These are phyloP conservation scores for Neurospora sp. DNA, from an alignment of 495 filamentous ascomycete species.

Conservation along the genomic window DNA sequence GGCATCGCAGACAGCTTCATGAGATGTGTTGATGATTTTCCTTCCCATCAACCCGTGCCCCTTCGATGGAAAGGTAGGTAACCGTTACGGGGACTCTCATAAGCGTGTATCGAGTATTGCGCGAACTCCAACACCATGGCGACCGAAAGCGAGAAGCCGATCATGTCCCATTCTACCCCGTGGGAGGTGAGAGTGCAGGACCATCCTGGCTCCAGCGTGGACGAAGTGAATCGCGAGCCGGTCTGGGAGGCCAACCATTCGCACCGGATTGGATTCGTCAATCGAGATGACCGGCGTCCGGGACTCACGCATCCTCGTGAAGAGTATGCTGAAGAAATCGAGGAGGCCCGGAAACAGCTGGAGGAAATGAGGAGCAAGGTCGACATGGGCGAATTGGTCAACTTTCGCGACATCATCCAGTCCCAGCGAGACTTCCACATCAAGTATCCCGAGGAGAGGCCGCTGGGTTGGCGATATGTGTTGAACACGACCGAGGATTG, in stretches of 20 bases:
- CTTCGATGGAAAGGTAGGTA: too few relatives aligned
- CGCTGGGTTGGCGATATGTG: slow-evolving; percentile 11
- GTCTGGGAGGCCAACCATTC: slow-evolving; percentile 1
- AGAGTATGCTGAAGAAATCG: not conserved
- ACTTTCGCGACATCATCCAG: slow-evolving; percentile 11
- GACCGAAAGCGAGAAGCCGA: not conserved
- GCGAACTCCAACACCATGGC: not conserved
- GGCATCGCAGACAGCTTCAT: too few relatives aligned
- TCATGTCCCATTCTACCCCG: slow-evolving; percentile 1
- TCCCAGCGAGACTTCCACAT: slow-evolving; percentile 4
- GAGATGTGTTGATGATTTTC: too few relatives aligned
- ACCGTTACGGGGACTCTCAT: not conserved
- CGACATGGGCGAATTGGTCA: slow-evolving; percentile 3
- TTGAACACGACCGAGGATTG: slow-evolving; percentile 10
- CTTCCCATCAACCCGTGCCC: too few relatives aligned
- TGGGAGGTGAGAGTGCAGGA: slow-evolving; percentile 2
- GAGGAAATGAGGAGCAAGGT: not conserved
- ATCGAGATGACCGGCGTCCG: slow-evolving; percentile 2
- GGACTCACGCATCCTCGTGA: not conserved
- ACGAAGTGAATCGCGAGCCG: slow-evolving; percentile 5
- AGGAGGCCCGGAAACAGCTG: not conserved
- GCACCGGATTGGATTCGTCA: slow-evolving; percentile 7
- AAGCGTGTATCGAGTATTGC: not conserved
- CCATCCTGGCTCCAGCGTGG: slow-evolving; percentile 6
- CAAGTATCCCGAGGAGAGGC: slow-evolving; percentile 5